These are phyloP conservation scores for Berkeleyomyces basicola DNA, from an alignment of 2,329 filamentous ascomycete species.

Conservation along the genomic window DNA sequence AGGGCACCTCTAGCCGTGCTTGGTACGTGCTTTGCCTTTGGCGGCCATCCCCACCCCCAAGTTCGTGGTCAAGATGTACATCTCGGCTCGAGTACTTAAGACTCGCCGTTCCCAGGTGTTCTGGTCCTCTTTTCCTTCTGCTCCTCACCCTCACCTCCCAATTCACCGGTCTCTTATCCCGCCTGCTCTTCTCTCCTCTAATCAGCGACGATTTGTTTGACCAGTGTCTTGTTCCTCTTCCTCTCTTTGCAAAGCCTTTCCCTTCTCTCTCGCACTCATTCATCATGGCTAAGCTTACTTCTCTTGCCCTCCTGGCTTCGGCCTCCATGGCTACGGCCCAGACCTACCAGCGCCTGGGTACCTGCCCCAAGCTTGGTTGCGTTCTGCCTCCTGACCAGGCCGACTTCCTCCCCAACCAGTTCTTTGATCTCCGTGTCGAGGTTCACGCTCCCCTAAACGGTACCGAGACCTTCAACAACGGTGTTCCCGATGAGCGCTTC, in stretches of 20 bases:
- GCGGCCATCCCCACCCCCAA: neutral
- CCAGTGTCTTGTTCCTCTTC: neutral
- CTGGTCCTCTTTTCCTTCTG: neutral
- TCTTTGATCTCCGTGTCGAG: constrained; percentile 70
- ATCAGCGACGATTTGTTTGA: constrained; percentile 1
- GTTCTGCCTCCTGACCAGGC: constrained; percentile 47
- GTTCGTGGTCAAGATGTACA: neutral
- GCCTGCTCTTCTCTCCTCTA: neutral
- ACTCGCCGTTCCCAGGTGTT: neutral
- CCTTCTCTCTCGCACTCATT: neutral
- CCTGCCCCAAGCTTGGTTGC: constrained; percentile 42
- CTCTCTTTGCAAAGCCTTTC: neutral
- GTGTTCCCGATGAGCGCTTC: constrained; percentile 57
- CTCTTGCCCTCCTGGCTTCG: constrained; percentile 11
- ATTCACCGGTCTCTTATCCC: neutral
- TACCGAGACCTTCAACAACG: constrained; percentile 55
- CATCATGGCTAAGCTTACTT: constrained; percentile 9
- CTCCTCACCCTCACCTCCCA: neutral
- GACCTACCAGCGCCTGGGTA: constrained; percentile 43
- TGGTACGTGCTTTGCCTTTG: neutral
- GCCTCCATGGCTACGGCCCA: constrained; percentile 26
- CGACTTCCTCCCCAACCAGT: constrained; percentile 71
- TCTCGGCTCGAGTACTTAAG: neutral
- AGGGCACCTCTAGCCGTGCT: neutral
- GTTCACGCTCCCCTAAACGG: constrained; percentile 70